phyloP scores from a whole-genome alignment of 208 protist genomes.

The Zelonia costaricensis region DNA sequence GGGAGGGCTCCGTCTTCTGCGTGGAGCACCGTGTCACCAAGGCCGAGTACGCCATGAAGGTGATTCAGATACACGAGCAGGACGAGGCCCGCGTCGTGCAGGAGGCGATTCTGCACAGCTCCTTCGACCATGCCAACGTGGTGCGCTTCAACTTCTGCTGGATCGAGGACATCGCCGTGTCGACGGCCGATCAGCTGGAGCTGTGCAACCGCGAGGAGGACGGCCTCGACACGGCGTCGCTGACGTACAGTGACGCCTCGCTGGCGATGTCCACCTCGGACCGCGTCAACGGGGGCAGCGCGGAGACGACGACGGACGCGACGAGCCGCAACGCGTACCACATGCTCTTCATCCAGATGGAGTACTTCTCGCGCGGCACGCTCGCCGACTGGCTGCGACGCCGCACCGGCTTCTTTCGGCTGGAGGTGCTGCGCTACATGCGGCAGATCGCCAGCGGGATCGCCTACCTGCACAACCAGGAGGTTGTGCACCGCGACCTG shows the following conservation, averaged over 20 bases:
- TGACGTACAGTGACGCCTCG: conserved; percentile 17
- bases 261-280: conserved; percentile 13
- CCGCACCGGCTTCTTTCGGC: conserved; percentile 50
- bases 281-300: neutral
- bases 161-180: conserved; percentile 63
- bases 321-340: conserved; percentile 29
- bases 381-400: conserved; percentile 63
- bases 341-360: conserved; percentile 89
- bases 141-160: conserved; percentile 89
- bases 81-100: conserved; percentile 68
- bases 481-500: conserved; percentile 81
- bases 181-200: conserved; percentile 44
- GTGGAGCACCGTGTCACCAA: conserved; percentile 80
- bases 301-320: conserved; percentile 1
- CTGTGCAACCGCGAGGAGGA: conserved; percentile 52
- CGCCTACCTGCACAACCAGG: conserved; percentile 68
- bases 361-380: conserved; percentile 79
- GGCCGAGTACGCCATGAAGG: conserved; percentile 77
- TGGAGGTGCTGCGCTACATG: conserved; percentile 67
- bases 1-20: conserved; percentile 74
- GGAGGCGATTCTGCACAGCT: conserved; percentile 82
- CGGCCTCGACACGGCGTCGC: conserved; percentile 43
- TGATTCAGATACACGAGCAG: conserved; percentile 57
- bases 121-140: conserved; percentile 78
- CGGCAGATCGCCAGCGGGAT: conserved; percentile 68